Conservation (phyloP, 176 grass and related monocot genomes). For the Luzula sylvatica region DNA sequence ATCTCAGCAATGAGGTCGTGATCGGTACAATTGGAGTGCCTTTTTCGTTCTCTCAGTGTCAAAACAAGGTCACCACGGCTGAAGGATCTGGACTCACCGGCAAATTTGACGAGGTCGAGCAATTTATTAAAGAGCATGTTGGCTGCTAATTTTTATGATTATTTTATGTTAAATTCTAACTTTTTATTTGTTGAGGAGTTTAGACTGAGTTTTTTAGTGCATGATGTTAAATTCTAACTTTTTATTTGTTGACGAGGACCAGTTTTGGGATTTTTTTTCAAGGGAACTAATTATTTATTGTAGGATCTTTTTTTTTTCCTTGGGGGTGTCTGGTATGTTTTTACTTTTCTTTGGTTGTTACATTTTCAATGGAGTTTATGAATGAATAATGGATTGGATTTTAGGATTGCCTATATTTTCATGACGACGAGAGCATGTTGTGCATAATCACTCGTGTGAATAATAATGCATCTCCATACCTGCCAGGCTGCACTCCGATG, state of each 20-base stretch:
- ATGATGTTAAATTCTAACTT: conserved; percentile 10
- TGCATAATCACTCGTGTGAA: too few relatives aligned
- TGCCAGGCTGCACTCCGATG: too few relatives aligned
- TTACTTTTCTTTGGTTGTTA: neutral
- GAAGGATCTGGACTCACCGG: conserved; percentile 62
- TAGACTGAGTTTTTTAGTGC: too few relatives aligned
- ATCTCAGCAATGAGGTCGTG: conserved; percentile 50
- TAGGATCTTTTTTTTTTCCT: neutral
- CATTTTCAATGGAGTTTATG: too few relatives aligned
- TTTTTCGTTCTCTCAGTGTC: conserved; percentile 68
- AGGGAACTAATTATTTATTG: neutral
- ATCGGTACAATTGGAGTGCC: conserved; percentile 55
- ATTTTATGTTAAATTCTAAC: conserved; percentile 4
- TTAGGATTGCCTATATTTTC: too few relatives aligned
- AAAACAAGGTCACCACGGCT: conserved; percentile 58
- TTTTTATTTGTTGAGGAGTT: neutral
- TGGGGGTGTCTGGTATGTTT: conserved; percentile 2
- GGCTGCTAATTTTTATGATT: neutral
- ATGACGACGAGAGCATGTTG: too few relatives aligned
- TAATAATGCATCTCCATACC: too few relatives aligned
- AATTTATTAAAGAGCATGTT: conserved; percentile 68
- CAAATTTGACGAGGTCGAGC: conserved; percentile 34
- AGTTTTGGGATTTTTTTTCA: neutral
- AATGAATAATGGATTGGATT: too few relatives aligned
- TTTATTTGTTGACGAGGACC: neutral